These are phyloP conservation scores for Ascochyta lentis DNA, from an alignment of 2,329 filamentous ascomycete species.

Conservation along the genomic window DNA sequence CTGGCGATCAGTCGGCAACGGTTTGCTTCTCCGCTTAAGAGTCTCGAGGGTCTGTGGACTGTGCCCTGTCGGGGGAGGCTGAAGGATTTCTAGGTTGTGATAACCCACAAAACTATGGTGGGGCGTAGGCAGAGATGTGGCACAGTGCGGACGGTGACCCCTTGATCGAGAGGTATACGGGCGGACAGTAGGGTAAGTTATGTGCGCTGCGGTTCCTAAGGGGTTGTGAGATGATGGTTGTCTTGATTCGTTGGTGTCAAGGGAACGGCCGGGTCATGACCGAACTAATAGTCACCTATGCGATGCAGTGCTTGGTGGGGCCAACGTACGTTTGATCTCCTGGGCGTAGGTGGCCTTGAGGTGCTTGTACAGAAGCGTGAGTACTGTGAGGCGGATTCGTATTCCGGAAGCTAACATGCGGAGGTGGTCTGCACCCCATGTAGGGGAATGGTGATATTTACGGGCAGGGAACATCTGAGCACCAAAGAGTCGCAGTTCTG, in stretches of 20 bases:
- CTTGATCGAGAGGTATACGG: slow-evolving; percentile 40
- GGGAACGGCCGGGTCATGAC: slow-evolving; percentile 46
- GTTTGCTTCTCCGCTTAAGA: slow-evolving; percentile 14
- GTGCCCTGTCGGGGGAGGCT: slow-evolving; percentile 24
- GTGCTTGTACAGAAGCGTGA: slow-evolving; percentile 16
- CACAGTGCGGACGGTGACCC: slow-evolving; percentile 40
- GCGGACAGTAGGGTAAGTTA: slow-evolving; percentile 37
- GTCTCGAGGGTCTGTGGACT: slow-evolving; percentile 13
- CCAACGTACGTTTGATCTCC: slow-evolving; percentile 43
- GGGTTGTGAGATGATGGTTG: slow-evolving; percentile 45
- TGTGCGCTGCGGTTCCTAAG: slow-evolving; percentile 42
- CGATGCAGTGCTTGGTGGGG: slow-evolving; percentile 38
- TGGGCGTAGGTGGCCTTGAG: slow-evolving; percentile 17
- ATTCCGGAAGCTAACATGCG: slow-evolving; percentile 34
- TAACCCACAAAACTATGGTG: slow-evolving; percentile 41
- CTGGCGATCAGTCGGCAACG: slow-evolving; percentile 14
- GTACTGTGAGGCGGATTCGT: slow-evolving; percentile 42
- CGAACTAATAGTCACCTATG: slow-evolving; percentile 37
- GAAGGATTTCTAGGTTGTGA: slow-evolving; percentile 32
- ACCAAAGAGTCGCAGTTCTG: slow-evolving; percentile 37
- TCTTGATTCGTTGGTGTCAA: slow-evolving; percentile 36
- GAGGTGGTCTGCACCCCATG: slow-evolving; percentile 44
- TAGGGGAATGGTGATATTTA: slow-evolving; percentile 44
- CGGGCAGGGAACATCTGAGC: slow-evolving; percentile 42
- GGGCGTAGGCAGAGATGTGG: slow-evolving; percentile 39